A percentile compares a stretch with the other conserved stretches of the same genome.
phyloP scores from a whole-genome alignment of 75 land plant genomes.

The Picea glauca region DNA sequence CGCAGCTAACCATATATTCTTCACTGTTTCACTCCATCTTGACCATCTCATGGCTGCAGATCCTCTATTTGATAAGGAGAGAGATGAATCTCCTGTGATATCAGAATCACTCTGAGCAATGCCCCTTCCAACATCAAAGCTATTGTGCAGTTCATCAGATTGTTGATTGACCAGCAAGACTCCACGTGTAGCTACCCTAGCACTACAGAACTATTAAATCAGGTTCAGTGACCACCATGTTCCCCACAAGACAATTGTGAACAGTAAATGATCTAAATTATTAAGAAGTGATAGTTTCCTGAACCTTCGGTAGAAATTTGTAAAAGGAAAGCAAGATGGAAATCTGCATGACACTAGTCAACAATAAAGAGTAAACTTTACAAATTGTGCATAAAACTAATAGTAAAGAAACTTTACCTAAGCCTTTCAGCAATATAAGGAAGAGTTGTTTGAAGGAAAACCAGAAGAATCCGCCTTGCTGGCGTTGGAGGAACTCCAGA shows the following conservation, averaged over 20 bases:
- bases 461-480: conserved; percentile 76
- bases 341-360: not conserved
- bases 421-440: conserved; percentile 92
- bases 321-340: conserved; percentile 8
- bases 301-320: not conserved
- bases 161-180: conserved; percentile 49
- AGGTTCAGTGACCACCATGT: too few species aligned
- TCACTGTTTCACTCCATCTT: conserved; percentile 34
- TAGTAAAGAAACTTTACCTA: conserved; percentile 40
- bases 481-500: conserved; percentile 86
- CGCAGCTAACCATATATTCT: conserved; percentile 39
- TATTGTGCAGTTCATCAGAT: conserved; percentile 30
- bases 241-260: not conserved
- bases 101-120: conserved; percentile 7
- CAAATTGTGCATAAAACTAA: not conserved
- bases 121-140: conserved; percentile 7
- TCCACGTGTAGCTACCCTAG: conserved; percentile 77
- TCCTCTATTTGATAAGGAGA: conserved; percentile 11
- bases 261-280: not conserved
- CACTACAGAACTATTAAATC: conserved; percentile 32
- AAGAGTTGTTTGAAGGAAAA: conserved; percentile 77
- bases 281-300: not conserved
- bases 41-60: conserved; percentile 13
- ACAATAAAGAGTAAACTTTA: not conserved
- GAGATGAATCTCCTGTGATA: conserved; percentile 13